Base-by-base conservation (phyloP, 768 basidiomycete species). In the Mycena floridula region DNA sequence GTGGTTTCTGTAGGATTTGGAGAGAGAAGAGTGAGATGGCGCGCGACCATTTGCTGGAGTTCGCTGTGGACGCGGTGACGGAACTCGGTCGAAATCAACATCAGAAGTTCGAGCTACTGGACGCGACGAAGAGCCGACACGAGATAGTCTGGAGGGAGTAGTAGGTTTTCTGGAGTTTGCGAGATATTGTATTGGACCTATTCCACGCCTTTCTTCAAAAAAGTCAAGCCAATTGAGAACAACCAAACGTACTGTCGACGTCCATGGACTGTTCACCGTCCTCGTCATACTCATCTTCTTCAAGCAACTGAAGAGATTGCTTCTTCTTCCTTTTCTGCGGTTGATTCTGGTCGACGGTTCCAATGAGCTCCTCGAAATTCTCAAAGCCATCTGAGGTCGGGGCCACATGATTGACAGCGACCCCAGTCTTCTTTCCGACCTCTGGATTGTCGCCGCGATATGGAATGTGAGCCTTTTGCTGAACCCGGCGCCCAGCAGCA, bases 321-420 rank as follows among this genome's bases (percentile, higher is more conserved):
- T 69, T 77, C 66, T 67, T 79, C 56, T 64, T 69, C 4, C 61
- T 64, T 53, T 77, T 77, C 16, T 80, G 81, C 2, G 81, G 84
- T 4, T 80, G 73, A n/a, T 77, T 69, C 40, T 73, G 73, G 63
- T 85, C 83, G 2, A 75, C 84, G 54, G 85, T 83, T 41, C 74
- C 72, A 37, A 89, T 72, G 42, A 90, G 58, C 54, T 87, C 74
- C 44, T 84, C 85, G 59, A 89, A 89, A 0, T 80, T 82, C 59
- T 90, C 87, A 58, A 89, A 89, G 23, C 85, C 88, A 60, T 89
- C 88, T 21, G 85, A 85, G 57, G 77, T 79, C 52, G 79, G 80
- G 49, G 83, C 78, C 45, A 89, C 77, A 54, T 77, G 75, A 28
- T 65, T 73, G 12, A 89, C 80, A 0, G 77, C 70, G 43, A 88